Percentiles rank a stretch among this genome's conserved stretches.
phyloP scores from a whole-genome alignment of 805 yeast species.

The Pichia kluyveri region DNA sequence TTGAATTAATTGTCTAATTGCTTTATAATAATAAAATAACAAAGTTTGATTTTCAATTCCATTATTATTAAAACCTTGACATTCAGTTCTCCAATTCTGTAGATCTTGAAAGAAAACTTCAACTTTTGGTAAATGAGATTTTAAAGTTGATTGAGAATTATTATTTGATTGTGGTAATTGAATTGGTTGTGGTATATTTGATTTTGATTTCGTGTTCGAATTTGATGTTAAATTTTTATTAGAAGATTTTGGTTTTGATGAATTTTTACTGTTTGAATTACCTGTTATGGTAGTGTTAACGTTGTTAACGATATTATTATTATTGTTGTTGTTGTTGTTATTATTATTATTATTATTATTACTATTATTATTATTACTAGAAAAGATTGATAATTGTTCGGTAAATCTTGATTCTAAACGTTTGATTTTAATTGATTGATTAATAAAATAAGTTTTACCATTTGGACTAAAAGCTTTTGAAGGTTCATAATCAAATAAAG shows the following conservation, averaged over 20 bases:
- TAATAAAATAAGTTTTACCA: slow-evolving; percentile 35
- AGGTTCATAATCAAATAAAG: slow-evolving; percentile 40
- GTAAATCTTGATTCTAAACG: slow-evolving; percentile 53
- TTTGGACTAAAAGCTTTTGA: slow-evolving; percentile 29
- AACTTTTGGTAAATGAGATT: slow-evolving; percentile 39
- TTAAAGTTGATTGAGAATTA: slow-evolving; percentile 10
- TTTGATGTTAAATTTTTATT: background rate
- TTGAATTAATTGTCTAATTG: slow-evolving; percentile 51
- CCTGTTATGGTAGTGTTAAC: too few relatives aligned
- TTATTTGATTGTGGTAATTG: slow-evolving; percentile 14
- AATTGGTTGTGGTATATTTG: too few relatives aligned
- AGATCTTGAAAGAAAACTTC: slow-evolving; percentile 43
- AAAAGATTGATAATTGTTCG: slow-evolving; percentile 37
- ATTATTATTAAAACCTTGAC: slow-evolving; percentile 32
- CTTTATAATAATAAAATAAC: slow-evolving; percentile 48
- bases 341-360: too few relatives aligned
- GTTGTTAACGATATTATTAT: too few relatives aligned
- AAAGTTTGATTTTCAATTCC: slow-evolving; percentile 53
- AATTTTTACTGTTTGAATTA: too few relatives aligned
- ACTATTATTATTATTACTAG: background rate
- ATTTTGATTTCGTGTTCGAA: background rate
- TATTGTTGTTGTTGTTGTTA: too few relatives aligned
- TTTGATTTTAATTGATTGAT: slow-evolving; percentile 47
- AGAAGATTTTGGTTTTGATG: too few relatives aligned
- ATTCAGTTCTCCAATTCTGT: slow-evolving; percentile 48